A percentile compares a stretch with the other conserved stretches of the same genome.
These are phyloP conservation scores for Tephrocybe rancida DNA, from an alignment of 768 basidiomycete genomes.

Conservation along the genomic window DNA sequence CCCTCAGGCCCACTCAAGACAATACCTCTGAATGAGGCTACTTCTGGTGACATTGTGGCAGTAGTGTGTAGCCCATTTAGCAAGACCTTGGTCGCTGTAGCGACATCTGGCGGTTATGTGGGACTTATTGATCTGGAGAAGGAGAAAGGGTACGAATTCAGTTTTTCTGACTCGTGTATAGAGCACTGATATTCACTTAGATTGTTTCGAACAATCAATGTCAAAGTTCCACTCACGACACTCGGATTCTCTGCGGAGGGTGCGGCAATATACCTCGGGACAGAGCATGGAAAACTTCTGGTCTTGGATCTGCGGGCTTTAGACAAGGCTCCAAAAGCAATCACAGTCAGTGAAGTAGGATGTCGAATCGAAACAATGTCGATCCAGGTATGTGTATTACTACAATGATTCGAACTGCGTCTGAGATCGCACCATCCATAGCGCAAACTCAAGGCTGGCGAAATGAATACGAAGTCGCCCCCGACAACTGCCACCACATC, in stretches of 20 bases:
- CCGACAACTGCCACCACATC: conserved; percentile 15
- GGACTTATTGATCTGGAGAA: conserved; percentile 73
- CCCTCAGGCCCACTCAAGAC: conserved; percentile 58
- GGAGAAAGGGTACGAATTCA: conserved; percentile 56
- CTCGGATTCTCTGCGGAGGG: conserved; percentile 72
- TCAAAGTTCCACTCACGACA: conserved; percentile 59
- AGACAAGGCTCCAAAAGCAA: conserved; percentile 62
- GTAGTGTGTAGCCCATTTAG: conserved; percentile 75
- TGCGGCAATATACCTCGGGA: conserved; percentile 65
- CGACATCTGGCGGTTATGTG: conserved; percentile 55
- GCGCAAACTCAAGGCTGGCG: conserved; percentile 21
- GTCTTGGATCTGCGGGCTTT: conserved; percentile 64
- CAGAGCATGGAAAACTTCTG: conserved; percentile 63
- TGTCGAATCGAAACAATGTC: conserved; percentile 53
- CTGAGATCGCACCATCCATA: conserved; percentile 1
- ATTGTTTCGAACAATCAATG: conserved; percentile 56
- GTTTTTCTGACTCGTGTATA: not conserved
- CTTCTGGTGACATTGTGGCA: conserved; percentile 51
- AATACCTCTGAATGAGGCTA: conserved; percentile 46
- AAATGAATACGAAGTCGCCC: conserved; percentile 17
- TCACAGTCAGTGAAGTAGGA: conserved; percentile 50
- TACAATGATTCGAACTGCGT: not conserved
- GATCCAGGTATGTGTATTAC: conserved; percentile 52
- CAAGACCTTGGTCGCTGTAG: conserved; percentile 67
- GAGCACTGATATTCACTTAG: conserved; percentile 31